Conservation (phyloP, 2,329 filamentous ascomycete genomes). For the Didymella lethalis region DNA sequence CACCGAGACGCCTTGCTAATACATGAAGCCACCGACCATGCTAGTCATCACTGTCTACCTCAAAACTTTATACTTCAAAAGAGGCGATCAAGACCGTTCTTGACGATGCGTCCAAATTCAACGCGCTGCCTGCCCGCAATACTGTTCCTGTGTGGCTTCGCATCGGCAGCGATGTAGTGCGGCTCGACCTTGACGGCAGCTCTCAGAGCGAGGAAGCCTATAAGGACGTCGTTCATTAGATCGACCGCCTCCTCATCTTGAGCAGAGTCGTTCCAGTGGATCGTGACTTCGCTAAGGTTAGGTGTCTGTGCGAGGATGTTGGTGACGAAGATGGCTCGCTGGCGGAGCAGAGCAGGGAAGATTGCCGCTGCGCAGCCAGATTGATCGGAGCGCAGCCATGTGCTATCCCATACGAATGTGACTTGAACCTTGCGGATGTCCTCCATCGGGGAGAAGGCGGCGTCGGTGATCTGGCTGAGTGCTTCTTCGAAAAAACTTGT, state of each 20-base stretch:
- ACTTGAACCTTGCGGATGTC: conserved; percentile 45
- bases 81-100: conserved; percentile 27
- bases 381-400: conserved; percentile 38
- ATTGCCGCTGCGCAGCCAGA: conserved; percentile 31
- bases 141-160: conserved; percentile 35
- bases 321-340: conserved; percentile 36
- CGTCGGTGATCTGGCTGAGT: conserved; percentile 38
- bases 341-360: conserved; percentile 39
- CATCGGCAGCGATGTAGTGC: conserved; percentile 38
- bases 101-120: conserved; percentile 43
- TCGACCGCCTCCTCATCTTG: conserved; percentile 31
- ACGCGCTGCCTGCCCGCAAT: conserved; percentile 39
- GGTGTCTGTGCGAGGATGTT: conserved; percentile 38
- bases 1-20: conserved; percentile 2
- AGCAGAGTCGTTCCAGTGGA: conserved; percentile 48
- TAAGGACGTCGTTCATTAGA: conserved; percentile 36
- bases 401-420: conserved; percentile 46
- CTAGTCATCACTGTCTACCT: not conserved
- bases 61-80: conserved; percentile 12
- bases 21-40: not conserved
- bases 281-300: conserved; percentile 33
- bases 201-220: conserved; percentile 31
- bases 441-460: conserved; percentile 46
- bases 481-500: conserved; percentile 44
- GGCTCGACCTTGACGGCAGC: conserved; percentile 35